Evolutionary conservation across 1,284 basidiomycete species (phyloP), one percentile per base, ranked within the genome.

Genomic region (Puccinia polysora): DNA sequence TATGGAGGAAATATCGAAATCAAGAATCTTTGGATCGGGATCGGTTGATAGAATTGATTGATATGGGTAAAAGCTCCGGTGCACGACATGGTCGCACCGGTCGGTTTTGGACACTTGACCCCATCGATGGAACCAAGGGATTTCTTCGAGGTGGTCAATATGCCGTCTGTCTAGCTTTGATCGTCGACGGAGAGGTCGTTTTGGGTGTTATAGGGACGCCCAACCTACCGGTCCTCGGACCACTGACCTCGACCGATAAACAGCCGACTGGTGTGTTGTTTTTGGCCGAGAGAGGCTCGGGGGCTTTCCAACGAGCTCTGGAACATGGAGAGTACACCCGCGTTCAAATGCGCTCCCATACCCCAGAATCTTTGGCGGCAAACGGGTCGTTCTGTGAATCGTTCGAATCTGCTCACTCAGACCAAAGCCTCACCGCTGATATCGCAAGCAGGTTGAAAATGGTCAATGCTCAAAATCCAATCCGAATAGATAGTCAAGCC

Each of bases 141-240:
- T 99, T 98, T 83, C 84, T 98, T 52, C 87, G 95, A 25, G 92
- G 93, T 12, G 94, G 91, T 70, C 96, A 99, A 81, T 99, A 95
- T 78, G 95, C 95, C 4, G 91, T 98, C 32, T 98, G 95, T 81
- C 84, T 99, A 34, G 90, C 92, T 0, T 84, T 98, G 73, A 86
- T 98, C 77, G 85, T 92, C 70, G 87, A 97, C 76, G 86, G 90
- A 0, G 80, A 87, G 73, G 91, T 95, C 49, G 84, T 91, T 77
- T 83, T 97, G 14, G 94, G 93, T 23, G 88, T 96, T 23, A 91
- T 97, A 78, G 95, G 94, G 4, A 97, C 94, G 80, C 95, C 94
- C 0, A 98, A 98, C 81, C 84, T 98, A 28, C 80, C 82, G 38
- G 36, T 53, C 3, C 76, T 79, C 55, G 79, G 81, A 60, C 88